Percentiles rank a stretch among this genome's conserved stretches.
phyloP scores from a whole-genome alignment of 2,329 filamentous ascomycete genomes.

The Beauveria australis region DNA sequence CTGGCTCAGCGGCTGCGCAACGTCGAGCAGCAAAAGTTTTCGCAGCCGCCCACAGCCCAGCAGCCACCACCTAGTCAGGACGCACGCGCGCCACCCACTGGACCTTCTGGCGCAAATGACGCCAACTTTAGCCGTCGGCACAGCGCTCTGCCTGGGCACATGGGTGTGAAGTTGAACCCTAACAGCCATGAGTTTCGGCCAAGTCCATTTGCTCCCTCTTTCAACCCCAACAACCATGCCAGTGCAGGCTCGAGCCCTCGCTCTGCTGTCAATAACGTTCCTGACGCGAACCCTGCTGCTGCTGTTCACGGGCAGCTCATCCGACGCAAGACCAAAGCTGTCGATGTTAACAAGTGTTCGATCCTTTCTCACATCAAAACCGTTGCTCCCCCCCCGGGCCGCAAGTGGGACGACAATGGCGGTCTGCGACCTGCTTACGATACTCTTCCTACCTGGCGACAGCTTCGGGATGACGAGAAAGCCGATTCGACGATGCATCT shows the following conservation, averaged over 20 bases:
- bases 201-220: conserved; percentile 69
- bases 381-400: conserved; percentile 41
- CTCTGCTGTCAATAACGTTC: conserved; percentile 46
- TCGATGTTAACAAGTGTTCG: conserved; percentile 62
- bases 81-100: conserved; percentile 63
- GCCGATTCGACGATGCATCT: conserved; percentile 52
- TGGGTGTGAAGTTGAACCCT: conserved; percentile 52
- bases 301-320: conserved; percentile 45
- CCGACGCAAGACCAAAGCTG: conserved; percentile 61
- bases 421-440: conserved; percentile 80
- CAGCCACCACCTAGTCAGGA: conserved; percentile 53
- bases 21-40: conserved; percentile 44
- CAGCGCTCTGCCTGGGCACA: conserved; percentile 41
- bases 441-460: conserved; percentile 78
- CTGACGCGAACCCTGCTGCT: conserved; percentile 20
- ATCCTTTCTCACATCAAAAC: conserved; percentile 48
- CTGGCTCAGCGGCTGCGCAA: conserved; percentile 44
- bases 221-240: conserved; percentile 62
- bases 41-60: conserved; percentile 32
- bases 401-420: conserved; percentile 65
- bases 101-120: conserved; percentile 54
- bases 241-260: conserved; percentile 67
- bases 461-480: conserved; percentile 63
- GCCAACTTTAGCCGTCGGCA: conserved; percentile 44
- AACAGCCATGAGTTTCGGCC: conserved; percentile 76